These are phyloP conservation scores for Lachancea fermentati DNA, from an alignment of 805 yeast species.

Conservation along the genomic window DNA sequence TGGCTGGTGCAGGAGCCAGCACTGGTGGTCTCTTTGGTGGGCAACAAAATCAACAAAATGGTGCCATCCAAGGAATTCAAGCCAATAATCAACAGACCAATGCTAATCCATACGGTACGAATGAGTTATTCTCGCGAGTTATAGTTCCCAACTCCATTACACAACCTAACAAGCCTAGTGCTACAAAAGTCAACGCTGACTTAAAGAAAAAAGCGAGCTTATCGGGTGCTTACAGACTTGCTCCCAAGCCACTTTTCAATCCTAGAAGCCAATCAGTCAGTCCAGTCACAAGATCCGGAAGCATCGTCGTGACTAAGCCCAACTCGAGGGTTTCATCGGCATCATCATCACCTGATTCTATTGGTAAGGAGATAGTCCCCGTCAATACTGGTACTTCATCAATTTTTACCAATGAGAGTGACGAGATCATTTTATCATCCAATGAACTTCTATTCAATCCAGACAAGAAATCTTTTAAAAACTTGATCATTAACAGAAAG, in stretches of 20 bases:
- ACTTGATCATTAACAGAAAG: constrained; percentile 23
- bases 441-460: constrained; percentile 24
- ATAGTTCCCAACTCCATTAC: constrained; percentile 36
- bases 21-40: constrained; percentile 40
- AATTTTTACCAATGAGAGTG: constrained; percentile 12
- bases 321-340: constrained; percentile 6
- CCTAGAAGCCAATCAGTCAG: constrained; percentile 8
- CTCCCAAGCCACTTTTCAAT: constrained; percentile 56
- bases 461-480: constrained; percentile 27
- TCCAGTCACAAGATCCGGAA: constrained; percentile 6
- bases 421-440: constrained; percentile 23
- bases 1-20: constrained; percentile 24
- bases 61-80: constrained; percentile 22
- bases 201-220: constrained; percentile 58
- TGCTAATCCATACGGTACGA: constrained; percentile 68
- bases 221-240: constrained; percentile 52
- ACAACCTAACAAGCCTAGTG: constrained; percentile 38
- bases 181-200: constrained; percentile 41
- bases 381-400: constrained; percentile 9
- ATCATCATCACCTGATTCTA: constrained; percentile 12
- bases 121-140: constrained; percentile 52
- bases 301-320: constrained; percentile 1
- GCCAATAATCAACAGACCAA: constrained; percentile 32
- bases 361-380: constrained; percentile 14
- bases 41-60: constrained; percentile 17